These are phyloP conservation scores for Puccinia coronata DNA, from an alignment of 1,284 basidiomycete genomes.

Conservation along the genomic window DNA sequence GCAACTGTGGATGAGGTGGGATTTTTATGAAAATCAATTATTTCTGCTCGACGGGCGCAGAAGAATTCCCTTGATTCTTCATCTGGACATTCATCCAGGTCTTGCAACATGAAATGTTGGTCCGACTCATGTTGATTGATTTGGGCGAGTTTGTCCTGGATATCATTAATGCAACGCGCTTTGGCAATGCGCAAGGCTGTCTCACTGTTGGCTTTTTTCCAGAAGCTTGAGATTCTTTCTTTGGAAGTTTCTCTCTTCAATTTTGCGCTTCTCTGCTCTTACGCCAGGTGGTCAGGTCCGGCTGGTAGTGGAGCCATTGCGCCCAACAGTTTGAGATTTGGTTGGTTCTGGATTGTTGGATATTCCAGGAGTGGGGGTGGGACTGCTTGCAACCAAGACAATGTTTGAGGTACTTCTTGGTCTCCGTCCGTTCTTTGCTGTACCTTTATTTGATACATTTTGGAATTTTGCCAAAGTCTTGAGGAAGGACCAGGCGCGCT, in stretches of 20 bases:
- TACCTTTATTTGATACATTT: neutral
- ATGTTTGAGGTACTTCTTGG: too few relatives aligned
- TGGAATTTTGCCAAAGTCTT: neutral
- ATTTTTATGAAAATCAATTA: neutral
- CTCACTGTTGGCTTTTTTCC: conserved; percentile 4
- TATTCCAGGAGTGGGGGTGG: neutral
- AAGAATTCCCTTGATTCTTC: neutral
- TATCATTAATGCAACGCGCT: neutral
- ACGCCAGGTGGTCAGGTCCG: neutral
- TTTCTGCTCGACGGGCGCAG: neutral
- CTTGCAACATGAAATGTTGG: neutral
- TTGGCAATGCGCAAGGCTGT: neutral
- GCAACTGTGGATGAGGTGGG: neutral
- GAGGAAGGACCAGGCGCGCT: conserved; percentile 1
- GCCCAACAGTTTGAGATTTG: neutral
- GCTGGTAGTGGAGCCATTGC: neutral
- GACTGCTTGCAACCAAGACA: neutral
- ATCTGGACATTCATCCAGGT: neutral
- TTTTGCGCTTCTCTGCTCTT: neutral
- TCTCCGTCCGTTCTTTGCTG: neutral
- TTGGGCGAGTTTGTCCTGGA: neutral
- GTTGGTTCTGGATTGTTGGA: neutral
- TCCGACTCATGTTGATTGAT: neutral
- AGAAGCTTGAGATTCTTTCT: neutral
- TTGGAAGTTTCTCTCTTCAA: conserved; percentile 4